phyloP scores from a whole-genome alignment of 345 rosid species.

The Passiflora organensis region DNA sequence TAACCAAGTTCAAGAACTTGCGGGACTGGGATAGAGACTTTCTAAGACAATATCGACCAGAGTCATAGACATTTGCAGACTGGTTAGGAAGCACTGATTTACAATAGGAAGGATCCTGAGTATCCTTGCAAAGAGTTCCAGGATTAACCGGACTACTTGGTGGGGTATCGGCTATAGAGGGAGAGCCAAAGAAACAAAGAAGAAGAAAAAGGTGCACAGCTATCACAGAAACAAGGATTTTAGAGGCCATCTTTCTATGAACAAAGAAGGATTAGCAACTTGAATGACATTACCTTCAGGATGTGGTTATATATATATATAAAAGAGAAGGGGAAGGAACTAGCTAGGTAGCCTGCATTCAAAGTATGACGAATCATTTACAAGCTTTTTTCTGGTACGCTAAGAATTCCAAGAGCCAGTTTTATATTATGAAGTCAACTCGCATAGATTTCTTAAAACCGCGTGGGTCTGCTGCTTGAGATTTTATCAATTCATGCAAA shows the following conservation, averaged over 20 bases:
- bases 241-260: conserved; percentile 16
- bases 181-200: conserved; percentile 23
- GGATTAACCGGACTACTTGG: conserved; percentile 26
- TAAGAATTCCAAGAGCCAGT: background rate
- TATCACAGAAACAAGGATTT: conserved; percentile 11
- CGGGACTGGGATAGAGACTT: conserved; percentile 58
- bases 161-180: conserved; percentile 20
- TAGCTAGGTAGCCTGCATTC: too few relatives aligned
- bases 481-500: background rate
- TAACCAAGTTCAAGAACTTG: conserved; percentile 42
- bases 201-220: conserved; percentile 10
- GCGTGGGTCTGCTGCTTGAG: conserved; percentile 15
- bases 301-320: conserved; percentile 18
- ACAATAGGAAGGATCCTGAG: conserved; percentile 67
- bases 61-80: conserved; percentile 43
- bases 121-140: conserved; percentile 39
- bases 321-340: background rate
- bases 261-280: background rate
- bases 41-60: conserved; percentile 50
- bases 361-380: too few relatives aligned
- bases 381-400: background rate
- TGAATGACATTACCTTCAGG: conserved; percentile 3
- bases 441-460: conserved; percentile 10
- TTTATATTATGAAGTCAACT: conserved; percentile 17
- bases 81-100: conserved; percentile 49